phyloP scores from a whole-genome alignment of 768 basidiomycete species.

The Boletus pseudo-olivaceus region DNA sequence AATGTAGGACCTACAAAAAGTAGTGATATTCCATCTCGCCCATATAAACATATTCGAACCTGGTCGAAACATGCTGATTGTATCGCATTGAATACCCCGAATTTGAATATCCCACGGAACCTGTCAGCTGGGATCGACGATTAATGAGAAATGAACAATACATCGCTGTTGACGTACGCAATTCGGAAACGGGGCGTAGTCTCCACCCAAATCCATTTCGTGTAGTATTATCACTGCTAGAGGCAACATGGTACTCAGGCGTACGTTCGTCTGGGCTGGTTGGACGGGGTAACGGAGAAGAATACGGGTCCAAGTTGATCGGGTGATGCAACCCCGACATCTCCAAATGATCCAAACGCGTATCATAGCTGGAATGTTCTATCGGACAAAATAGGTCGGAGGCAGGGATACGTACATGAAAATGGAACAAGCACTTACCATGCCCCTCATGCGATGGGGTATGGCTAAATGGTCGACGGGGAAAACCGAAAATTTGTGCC shows the following conservation, averaged over 20 bases:
- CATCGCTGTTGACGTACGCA: constrained; percentile 46
- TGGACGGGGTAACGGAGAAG: not conserved
- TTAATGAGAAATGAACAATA: not conserved
- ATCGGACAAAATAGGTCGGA: not conserved
- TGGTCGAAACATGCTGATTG: constrained; percentile 81
- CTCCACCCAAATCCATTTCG: constrained; percentile 44
- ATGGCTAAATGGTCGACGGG: not conserved
- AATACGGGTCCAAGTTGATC: not conserved
- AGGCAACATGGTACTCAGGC: not conserved
- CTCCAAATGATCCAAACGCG: not conserved
- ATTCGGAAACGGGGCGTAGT: constrained; percentile 67
- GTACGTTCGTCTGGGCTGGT: not conserved
- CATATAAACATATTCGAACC: constrained; percentile 36
- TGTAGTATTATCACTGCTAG: constrained; percentile 16
- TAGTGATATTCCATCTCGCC: not conserved
- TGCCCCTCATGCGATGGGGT: not conserved
- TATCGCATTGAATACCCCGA: constrained; percentile 86
- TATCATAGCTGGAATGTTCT: constrained; percentile 6
- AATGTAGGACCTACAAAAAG: constrained; percentile 48
- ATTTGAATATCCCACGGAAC: constrained; percentile 80
- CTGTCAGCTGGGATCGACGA: constrained; percentile 60
- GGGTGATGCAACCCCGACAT: not conserved
- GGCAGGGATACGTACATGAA: not conserved
- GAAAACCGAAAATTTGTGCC: not conserved
- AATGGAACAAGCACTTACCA: constrained; percentile 6